Percentiles rank a stretch among this genome's conserved stretches.
Evolutionary conservation across 305 asterid genomes (phyloP).

Genomic region (Fraxinus ornus): DNA sequence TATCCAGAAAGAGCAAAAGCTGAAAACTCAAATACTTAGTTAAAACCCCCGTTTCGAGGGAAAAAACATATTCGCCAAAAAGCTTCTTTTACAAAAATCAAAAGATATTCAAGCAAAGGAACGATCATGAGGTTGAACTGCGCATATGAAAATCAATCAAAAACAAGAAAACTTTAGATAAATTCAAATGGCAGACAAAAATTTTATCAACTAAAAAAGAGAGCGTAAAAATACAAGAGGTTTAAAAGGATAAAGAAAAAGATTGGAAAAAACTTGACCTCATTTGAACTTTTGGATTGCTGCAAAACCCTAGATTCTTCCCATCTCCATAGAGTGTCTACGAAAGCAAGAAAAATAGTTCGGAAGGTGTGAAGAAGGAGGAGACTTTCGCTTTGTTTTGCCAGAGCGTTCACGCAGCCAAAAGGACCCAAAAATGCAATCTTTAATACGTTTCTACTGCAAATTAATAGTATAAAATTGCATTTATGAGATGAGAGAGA

Average conservation of each 20-base stretch:
- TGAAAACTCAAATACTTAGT: neutral
- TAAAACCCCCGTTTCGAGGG: neutral
- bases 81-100: neutral
- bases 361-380: neutral
- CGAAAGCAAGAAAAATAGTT: neutral
- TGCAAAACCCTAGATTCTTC: neutral
- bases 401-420: neutral
- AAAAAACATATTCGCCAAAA: neutral
- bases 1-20: constrained; percentile 2
- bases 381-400: neutral
- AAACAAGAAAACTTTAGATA: neutral
- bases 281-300: neutral
- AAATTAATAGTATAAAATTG: neutral
- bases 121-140: neutral
- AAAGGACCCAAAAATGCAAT: neutral
- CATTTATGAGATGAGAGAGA: neutral
- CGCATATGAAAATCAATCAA: neutral
- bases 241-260: neutral
- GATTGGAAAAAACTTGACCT: neutral
- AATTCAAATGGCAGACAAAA: neutral
- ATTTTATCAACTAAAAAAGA: neutral
- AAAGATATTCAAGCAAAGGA: neutral
- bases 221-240: too few species aligned
- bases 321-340: neutral
- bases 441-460: neutral